Percentiles rank a stretch among this genome's conserved stretches.
Evolutionary conservation across 352 stramenopile genomes (phyloP).

Genomic region (Phytophthora agathidicida): DNA sequence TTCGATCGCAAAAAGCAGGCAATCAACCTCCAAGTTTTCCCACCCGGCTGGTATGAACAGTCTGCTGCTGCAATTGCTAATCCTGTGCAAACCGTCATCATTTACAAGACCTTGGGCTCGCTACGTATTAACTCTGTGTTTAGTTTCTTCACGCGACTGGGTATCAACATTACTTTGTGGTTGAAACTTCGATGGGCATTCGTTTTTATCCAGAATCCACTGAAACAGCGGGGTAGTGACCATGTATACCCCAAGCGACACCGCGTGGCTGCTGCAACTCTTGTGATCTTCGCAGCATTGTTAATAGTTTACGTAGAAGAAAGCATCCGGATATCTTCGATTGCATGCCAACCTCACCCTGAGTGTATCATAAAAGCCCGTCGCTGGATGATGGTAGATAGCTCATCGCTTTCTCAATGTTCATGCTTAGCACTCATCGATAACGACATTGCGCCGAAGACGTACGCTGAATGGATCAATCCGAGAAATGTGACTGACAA

Average conservation of each 20-base stretch:
- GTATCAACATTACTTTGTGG: constrained; percentile 26
- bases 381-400: constrained; percentile 15
- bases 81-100: constrained; percentile 2
- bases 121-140: constrained; percentile 30
- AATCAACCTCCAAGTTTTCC: constrained; percentile 21
- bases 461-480: constrained; percentile 29
- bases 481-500: constrained; percentile 28
- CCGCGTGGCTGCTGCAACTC: constrained; percentile 2
- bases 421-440: constrained; percentile 47
- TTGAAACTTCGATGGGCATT: constrained; percentile 1
- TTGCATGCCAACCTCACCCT: constrained; percentile 6
- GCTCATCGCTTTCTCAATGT: constrained; percentile 25
- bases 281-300: constrained; percentile 8
- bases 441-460: constrained; percentile 9
- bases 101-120: constrained; percentile 26
- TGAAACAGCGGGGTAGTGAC: not conserved
- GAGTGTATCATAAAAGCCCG: constrained; percentile 31
- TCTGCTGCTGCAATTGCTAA: not conserved
- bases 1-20: constrained; percentile 20
- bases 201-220: not conserved
- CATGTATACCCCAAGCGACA: constrained; percentile 15
- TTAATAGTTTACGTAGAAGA: constrained; percentile 13
- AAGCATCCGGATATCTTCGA: constrained; percentile 11
- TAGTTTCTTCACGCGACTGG: constrained; percentile 32
- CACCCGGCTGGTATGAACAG: not conserved